Evolutionary conservation across 768 basidiomycete genomes (phyloP).

Genomic region (Pisolithus microcarpus): DNA sequence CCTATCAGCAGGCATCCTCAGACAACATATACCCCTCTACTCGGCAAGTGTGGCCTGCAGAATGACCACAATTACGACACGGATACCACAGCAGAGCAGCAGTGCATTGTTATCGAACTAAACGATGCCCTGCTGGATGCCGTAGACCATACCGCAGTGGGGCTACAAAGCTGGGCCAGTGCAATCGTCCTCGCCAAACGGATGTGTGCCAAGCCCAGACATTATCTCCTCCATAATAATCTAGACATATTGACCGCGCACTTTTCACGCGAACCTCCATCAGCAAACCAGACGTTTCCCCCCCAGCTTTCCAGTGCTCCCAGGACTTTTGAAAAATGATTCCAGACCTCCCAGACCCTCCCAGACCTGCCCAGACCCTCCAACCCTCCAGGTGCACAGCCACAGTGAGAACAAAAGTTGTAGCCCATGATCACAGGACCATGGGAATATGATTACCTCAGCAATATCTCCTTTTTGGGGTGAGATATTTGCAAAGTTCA

Average conservation of each 20-base stretch:
- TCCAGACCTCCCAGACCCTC: no score
- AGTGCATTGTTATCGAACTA: conserved; percentile 43
- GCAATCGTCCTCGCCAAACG: conserved; percentile 63
- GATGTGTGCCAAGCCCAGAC: conserved; percentile 43
- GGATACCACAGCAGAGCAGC: background rate
- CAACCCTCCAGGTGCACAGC: no score
- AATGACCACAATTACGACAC: background rate
- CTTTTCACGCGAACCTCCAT: background rate
- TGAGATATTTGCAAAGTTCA: no score
- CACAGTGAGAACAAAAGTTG: no score
- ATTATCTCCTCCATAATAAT: conserved; percentile 28
- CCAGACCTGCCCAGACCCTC: no score
- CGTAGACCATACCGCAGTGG: conserved; percentile 71
- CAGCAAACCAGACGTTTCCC: no score
- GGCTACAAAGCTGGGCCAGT: conserved; percentile 81
- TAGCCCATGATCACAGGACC: no score
- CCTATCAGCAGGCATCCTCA: conserved; percentile 14
- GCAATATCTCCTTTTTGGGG: no score
- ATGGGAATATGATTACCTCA: no score
- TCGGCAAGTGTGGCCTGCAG: background rate
- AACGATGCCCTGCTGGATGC: conserved; percentile 61
- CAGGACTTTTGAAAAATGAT: no score
- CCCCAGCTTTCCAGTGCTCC: no score
- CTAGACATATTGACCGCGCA: background rate
- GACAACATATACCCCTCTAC: no score